These are phyloP conservation scores for Ogataea methanolica DNA, from an alignment of 805 yeast species.

Conservation along the genomic window DNA sequence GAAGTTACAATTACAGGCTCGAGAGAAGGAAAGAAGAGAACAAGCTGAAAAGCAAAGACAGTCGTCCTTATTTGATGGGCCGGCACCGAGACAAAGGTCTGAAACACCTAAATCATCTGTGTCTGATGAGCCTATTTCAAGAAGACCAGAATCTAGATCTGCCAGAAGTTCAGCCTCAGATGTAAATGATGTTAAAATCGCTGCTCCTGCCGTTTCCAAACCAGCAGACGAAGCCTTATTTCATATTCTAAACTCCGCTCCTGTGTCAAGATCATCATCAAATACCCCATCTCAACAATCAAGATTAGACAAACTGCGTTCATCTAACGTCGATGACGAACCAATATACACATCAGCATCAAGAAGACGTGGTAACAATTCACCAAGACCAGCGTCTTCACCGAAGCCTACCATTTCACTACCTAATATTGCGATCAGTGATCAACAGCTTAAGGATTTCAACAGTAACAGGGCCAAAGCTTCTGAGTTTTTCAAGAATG, in stretches of 20 bases:
- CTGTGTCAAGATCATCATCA: background rate
- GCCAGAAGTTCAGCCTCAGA: background rate
- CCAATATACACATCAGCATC: conserved; percentile 23
- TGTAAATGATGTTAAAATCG: background rate
- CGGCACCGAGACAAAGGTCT: conserved; percentile 3
- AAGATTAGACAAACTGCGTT: conserved; percentile 9
- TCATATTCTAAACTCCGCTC: conserved; percentile 25
- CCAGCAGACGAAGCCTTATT: conserved; percentile 23
- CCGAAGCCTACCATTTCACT: conserved; percentile 3
- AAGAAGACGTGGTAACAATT: conserved; percentile 15
- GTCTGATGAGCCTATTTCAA: conserved; percentile 13
- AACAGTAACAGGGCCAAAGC: conserved; percentile 52
- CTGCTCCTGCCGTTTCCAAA: conserved; percentile 4
- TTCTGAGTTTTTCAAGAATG: conserved; percentile 62
- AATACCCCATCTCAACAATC: background rate
- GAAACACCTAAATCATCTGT: background rate
- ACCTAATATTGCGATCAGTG: conserved; percentile 17
- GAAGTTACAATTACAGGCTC: background rate
- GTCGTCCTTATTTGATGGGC: conserved; percentile 9
- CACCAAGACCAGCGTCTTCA: conserved; percentile 5
- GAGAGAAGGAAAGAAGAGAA: conserved; percentile 3
- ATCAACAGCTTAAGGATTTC: conserved; percentile 31
- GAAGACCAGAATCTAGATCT: conserved; percentile 6
- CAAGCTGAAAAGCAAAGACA: conserved; percentile 11
- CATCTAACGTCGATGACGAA: conserved; percentile 11